phyloP scores from a whole-genome alignment of 768 basidiomycete genomes.

The Boletellus sp. region DNA sequence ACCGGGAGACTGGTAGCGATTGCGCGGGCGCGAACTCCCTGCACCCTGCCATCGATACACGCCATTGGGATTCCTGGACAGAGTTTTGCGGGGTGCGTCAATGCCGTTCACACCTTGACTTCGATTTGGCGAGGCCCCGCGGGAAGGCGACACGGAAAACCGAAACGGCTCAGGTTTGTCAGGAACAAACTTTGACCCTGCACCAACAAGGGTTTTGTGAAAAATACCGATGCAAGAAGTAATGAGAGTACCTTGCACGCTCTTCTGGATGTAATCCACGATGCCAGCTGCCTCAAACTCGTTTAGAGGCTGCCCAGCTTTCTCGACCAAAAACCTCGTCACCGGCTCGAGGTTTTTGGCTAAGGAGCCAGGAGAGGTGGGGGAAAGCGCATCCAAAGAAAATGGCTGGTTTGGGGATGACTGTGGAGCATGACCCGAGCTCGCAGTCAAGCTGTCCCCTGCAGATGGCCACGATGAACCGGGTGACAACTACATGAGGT shows the following conservation, averaged over 20 bases:
- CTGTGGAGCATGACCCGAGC: conserved; percentile 9
- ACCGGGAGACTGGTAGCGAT: conserved; percentile 70
- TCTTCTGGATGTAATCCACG: conserved; percentile 52
- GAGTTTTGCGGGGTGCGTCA: conserved; percentile 47
- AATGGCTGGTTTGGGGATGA: conserved; percentile 17
- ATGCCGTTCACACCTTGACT: conserved; percentile 8
- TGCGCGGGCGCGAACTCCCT: conserved; percentile 65
- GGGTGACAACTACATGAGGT: conserved; percentile 22
- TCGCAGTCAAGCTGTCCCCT: conserved; percentile 13
- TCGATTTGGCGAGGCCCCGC: conserved; percentile 26
- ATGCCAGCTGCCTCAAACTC: conserved; percentile 52
- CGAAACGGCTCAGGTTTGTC: conserved; percentile 57
- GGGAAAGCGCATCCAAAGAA: conserved; percentile 15
- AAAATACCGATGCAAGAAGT: conserved; percentile 7
- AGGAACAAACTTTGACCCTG: conserved; percentile 24
- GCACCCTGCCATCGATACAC: conserved; percentile 70
- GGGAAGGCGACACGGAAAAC: conserved; percentile 46
- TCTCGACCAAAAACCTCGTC: conserved; percentile 45
- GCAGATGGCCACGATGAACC: conserved; percentile 14
- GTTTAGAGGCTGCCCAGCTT: conserved; percentile 46
- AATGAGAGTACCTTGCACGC: conserved; percentile 40
- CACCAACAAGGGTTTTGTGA: conserved; percentile 12
- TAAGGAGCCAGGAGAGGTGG: conserved; percentile 25
- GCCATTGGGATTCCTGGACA: conserved; percentile 73
- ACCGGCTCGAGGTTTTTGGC: conserved; percentile 47